A percentile compares a stretch with the other conserved stretches of the same genome.
These are phyloP conservation scores for Erysiphe pulchra DNA, from an alignment of 2,329 filamentous ascomycete genomes.

Conservation along the genomic window DNA sequence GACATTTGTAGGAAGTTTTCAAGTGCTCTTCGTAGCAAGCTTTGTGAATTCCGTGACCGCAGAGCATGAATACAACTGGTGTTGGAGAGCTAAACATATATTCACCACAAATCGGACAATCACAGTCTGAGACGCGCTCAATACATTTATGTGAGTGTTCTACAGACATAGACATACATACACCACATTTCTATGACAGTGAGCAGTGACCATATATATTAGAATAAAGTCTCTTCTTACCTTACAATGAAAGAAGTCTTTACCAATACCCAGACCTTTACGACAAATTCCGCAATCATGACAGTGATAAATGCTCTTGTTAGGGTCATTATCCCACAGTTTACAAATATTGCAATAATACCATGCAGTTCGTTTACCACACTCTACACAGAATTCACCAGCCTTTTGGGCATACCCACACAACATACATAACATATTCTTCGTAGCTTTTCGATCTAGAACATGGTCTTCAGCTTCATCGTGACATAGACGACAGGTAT, in stretches of 20 bases:
- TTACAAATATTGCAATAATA: constrained; percentile 94
- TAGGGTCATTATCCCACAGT: constrained; percentile 81
- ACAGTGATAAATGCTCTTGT: constrained; percentile 88
- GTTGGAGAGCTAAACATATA: constrained; percentile 85
- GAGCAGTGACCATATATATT: background rate
- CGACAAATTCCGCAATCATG: constrained; percentile 88
- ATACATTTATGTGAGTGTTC: constrained; percentile 77
- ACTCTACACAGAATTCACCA: constrained; percentile 51
- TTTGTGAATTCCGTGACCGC: constrained; percentile 86
- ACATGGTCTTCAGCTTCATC: constrained; percentile 58
- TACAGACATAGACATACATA: constrained; percentile 77
- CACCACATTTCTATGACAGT: constrained; percentile 49
- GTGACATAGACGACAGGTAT: constrained; percentile 86
- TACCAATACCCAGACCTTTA: constrained; percentile 70
- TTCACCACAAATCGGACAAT: constrained; percentile 90
- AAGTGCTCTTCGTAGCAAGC: constrained; percentile 75
- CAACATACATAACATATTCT: constrained; percentile 94
- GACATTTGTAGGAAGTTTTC: constrained; percentile 79
- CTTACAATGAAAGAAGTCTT: constrained; percentile 97
- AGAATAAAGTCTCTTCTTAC: constrained; percentile 21
- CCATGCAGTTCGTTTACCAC: constrained; percentile 51
- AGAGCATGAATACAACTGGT: constrained; percentile 79
- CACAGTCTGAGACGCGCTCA: constrained; percentile 77
- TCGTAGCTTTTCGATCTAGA: constrained; percentile 59
- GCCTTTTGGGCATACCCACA: constrained; percentile 69